These are phyloP conservation scores for Echinochloa phyllopogon DNA, from an alignment of 176 grass and related monocot species.

Conservation along the genomic window DNA sequence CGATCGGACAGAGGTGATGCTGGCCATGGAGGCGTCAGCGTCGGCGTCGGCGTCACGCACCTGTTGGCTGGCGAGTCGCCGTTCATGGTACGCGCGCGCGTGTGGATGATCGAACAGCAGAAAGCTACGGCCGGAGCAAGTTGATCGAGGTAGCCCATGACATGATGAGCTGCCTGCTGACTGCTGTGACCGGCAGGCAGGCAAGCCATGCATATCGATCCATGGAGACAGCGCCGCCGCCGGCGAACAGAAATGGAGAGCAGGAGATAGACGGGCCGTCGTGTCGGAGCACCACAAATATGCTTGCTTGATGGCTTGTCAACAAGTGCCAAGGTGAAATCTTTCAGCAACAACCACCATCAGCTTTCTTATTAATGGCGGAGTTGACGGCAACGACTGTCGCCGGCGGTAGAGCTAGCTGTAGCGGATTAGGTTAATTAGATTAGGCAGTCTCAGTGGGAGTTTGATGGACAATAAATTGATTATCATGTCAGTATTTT, in stretches of 20 bases:
- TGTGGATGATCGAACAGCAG: conserved; percentile 1
- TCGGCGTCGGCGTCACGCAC: not conserved
- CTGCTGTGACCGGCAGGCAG: conserved; percentile 29
- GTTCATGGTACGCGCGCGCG: conserved; percentile 3
- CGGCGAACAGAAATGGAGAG: conserved; percentile 26
- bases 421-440: not conserved
- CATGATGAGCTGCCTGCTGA: not conserved
- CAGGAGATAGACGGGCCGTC: conserved; percentile 35
- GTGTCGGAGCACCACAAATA: conserved; percentile 36
- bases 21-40: not conserved
- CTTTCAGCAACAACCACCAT: not conserved
- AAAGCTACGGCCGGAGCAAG: conserved; percentile 26
- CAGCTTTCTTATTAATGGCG: not conserved
- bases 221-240: not conserved
- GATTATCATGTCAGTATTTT: no score
- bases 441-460: no score
- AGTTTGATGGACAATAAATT: no score
- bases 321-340: not conserved
- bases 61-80: conserved; percentile 31
- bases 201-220: conserved; percentile 33
- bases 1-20: not conserved
- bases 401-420: not conserved
- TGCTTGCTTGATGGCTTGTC: not conserved
- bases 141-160: not conserved
- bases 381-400: not conserved